Base-by-base conservation (phyloP, 78 protist species). In the Dictyostelium brefeldianum region DNA sequence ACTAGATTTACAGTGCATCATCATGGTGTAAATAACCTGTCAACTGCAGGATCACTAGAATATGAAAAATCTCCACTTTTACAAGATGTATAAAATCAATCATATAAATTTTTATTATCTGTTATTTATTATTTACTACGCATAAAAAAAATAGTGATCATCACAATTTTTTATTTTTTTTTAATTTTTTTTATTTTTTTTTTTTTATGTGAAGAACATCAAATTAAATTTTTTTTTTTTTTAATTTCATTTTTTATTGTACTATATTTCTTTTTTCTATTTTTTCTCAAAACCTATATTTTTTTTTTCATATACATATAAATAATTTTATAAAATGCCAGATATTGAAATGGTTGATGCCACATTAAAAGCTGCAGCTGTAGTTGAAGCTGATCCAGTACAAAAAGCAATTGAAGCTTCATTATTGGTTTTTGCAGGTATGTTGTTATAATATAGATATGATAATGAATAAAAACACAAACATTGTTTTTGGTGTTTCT, bases 291-390 rank as follows among this genome's bases (percentile, higher is more conserved):
- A 69, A 36, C 1, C 43, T 2, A 29, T 48, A 18, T 10, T 25
- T 51, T n/a, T 20, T 81, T 5, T 15, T 62, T 18, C 46, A 48
- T 25, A 47, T 59, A 92, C 53, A 74, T n/a, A 22, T 62, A 43
- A 12, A 93, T 36, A 20, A 6, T 0, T 10, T 22, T 48, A 53
- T 29, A 78, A 54, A 27, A 78, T 78, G 83, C 25, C 83, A 18
- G 91, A 83, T 48, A 80, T 83, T 62, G 91, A 83, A 69, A 83
- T 83, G 91, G n/a, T 47, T 15, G 91, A 83, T 41, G 18, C 53
- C 48, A 12, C 81, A 18, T 8, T 31, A 43, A 22, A 59, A 27
- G 69, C 10, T n/a, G 43, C 14, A 12, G 36, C 57, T 69, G 41
- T 4, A 17, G 64, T 12, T 15, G 31, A 7, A 10, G 25, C 22